These are phyloP conservation scores for Apodospora peruviana DNA, from an alignment of 495 filamentous ascomycete species.

Conservation along the genomic window DNA sequence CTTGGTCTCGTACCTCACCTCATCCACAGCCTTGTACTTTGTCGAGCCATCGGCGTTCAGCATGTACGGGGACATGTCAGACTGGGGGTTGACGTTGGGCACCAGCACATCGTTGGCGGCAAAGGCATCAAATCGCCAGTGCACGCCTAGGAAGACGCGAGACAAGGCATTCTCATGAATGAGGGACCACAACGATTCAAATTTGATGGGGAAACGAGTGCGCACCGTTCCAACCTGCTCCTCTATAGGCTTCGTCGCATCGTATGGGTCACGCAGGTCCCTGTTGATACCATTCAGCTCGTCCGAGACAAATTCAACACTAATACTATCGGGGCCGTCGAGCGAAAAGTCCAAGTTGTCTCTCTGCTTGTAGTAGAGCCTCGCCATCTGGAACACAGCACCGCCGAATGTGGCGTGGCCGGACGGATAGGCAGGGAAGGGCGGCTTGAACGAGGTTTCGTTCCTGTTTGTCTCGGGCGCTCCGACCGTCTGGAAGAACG, in stretches of 20 bases:
- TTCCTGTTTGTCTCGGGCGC: constrained; percentile 2
- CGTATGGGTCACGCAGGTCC: background rate
- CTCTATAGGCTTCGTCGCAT: background rate
- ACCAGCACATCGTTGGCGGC: background rate
- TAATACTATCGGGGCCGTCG: constrained; percentile 1
- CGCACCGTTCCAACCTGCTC: constrained; percentile 1
- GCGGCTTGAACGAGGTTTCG: constrained; percentile 2
- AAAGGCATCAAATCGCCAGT: constrained; percentile 1
- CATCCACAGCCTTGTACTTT: constrained; percentile 1
- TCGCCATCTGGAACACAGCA: constrained; percentile 1
- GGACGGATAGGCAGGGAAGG: constrained; percentile 3
- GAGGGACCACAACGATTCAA: constrained; percentile 1
- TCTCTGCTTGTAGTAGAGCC: constrained; percentile 2
- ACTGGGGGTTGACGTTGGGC: constrained; percentile 2
- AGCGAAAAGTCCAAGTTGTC: constrained; percentile 2
- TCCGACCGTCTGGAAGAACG: constrained; percentile 3
- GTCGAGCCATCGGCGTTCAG: constrained; percentile 2
- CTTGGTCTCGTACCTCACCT: constrained; percentile 1
- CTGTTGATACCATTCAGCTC: constrained; percentile 4
- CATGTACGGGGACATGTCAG: constrained; percentile 5
- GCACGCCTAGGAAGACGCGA: constrained; percentile 1
- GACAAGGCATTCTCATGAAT: constrained; percentile 2
- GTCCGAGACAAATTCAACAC: constrained; percentile 2
- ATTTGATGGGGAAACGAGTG: background rate
- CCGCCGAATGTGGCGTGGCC: constrained; percentile 2